These are phyloP conservation scores for Mentha longifolia DNA, from an alignment of 257 asterid genomes.

Conservation along the genomic window DNA sequence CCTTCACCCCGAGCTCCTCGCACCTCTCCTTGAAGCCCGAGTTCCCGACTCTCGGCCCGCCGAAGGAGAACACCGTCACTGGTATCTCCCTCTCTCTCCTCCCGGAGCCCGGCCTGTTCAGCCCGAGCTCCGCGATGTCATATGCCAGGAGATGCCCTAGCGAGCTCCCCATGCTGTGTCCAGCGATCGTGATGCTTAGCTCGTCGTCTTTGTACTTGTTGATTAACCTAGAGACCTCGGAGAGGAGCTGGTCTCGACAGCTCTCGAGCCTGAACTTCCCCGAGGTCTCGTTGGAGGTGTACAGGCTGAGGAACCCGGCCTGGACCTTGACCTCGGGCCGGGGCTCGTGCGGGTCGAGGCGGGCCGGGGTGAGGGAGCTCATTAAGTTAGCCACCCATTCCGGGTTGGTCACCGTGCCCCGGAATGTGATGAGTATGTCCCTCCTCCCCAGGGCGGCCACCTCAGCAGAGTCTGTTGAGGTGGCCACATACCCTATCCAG, in stretches of 20 bases:
- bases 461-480: constrained; percentile 38
- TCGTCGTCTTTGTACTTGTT: constrained; percentile 44
- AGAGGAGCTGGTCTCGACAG: constrained; percentile 70
- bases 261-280: constrained; percentile 57
- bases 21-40: constrained; percentile 64
- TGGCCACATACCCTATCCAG: constrained; percentile 71
- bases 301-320: constrained; percentile 65
- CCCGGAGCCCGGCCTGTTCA: constrained; percentile 30
- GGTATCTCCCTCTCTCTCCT: constrained; percentile 35
- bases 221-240: constrained; percentile 56
- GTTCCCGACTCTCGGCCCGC: constrained; percentile 80
- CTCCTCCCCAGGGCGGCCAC: constrained; percentile 50
- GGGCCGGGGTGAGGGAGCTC: constrained; percentile 62
- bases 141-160: constrained; percentile 56
- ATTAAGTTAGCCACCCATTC: constrained; percentile 72
- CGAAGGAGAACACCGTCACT: constrained; percentile 66
- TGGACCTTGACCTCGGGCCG: constrained; percentile 62
- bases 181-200: constrained; percentile 61
- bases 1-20: constrained; percentile 66
- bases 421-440: constrained; percentile 58
- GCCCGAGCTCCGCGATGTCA: constrained; percentile 64
- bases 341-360: constrained; percentile 53
- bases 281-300: constrained; percentile 47
- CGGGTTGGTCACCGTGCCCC: constrained; percentile 59
- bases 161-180: constrained; percentile 85